These are phyloP conservation scores for Trypanosoma vivax DNA, from an alignment of 208 protist genomes.

Conservation along the genomic window DNA sequence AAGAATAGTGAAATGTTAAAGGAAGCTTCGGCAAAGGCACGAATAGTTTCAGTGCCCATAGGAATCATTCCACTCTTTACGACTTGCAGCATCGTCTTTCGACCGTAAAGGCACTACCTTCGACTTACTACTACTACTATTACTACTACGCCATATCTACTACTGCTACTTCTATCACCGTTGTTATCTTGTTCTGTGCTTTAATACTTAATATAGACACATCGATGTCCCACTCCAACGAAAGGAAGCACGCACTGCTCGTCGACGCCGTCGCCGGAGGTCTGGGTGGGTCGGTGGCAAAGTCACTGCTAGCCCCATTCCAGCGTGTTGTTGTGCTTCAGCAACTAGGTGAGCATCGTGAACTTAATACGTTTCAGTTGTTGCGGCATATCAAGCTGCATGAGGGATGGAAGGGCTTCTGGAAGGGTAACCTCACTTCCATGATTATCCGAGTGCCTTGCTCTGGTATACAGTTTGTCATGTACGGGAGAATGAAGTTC, in stretches of 20 bases:
- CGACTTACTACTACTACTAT: too few relatives aligned
- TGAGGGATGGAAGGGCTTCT: conserved; percentile 75
- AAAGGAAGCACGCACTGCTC: conserved; percentile 71
- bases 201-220: neutral
- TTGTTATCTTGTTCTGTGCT: neutral
- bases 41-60: too few relatives aligned
- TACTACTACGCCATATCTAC: too few relatives aligned
- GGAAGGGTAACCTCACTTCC: conserved; percentile 83
- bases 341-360: conserved; percentile 68
- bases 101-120: too few relatives aligned
- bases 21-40: too few relatives aligned
- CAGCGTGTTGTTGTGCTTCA: conserved; percentile 83
- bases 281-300: conserved; percentile 62
- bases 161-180: neutral
- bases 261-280: conserved; percentile 79
- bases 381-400: conserved; percentile 37
- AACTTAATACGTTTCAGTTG: conserved; percentile 36
- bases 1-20: too few relatives aligned
- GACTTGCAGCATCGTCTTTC: too few relatives aligned
- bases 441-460: conserved; percentile 87
- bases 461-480: conserved; percentile 81
- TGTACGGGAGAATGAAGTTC: conserved; percentile 81
- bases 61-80: too few relatives aligned
- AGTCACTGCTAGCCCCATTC: conserved; percentile 77
- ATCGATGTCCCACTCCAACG: conserved; percentile 25